These are phyloP conservation scores for Porphyrellus sp. DNA, from an alignment of 1,284 basidiomycete species.

Conservation along the genomic window DNA sequence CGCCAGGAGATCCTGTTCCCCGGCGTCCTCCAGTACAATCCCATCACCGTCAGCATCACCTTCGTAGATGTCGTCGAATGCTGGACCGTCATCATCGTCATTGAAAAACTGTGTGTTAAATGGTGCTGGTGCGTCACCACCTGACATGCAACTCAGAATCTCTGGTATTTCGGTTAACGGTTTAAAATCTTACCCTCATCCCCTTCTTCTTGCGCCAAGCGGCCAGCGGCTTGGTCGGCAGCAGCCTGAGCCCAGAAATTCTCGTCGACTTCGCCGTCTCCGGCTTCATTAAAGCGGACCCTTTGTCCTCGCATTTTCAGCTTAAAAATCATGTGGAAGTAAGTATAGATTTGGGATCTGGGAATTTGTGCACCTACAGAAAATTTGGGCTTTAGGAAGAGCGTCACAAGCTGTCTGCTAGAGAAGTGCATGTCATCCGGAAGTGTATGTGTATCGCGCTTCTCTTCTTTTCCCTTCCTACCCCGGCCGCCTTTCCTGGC, in stretches of 20 bases:
- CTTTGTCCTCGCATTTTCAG: slow-evolving; percentile 77
- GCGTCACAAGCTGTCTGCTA: slow-evolving; percentile 80
- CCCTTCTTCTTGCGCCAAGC: slow-evolving; percentile 51
- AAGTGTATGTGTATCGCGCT: slow-evolving; percentile 76
- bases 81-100: slow-evolving; percentile 83
- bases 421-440: slow-evolving; percentile 99
- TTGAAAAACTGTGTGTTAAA: slow-evolving; percentile 98
- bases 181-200: slow-evolving; percentile 54
- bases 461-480: slow-evolving; percentile 54
- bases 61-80: slow-evolving; percentile 69
- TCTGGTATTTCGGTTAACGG: not conserved
- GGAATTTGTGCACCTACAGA: slow-evolving; percentile 51
- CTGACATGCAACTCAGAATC: slow-evolving; percentile 28
- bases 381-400: slow-evolving; percentile 96
- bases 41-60: slow-evolving; percentile 54
- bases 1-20: slow-evolving; percentile 84
- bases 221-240: slow-evolving; percentile 68
- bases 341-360: slow-evolving; percentile 2
- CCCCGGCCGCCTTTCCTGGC: slow-evolving; percentile 42
- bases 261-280: slow-evolving; percentile 86
- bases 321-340: slow-evolving; percentile 39
- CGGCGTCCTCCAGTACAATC: slow-evolving; percentile 48
- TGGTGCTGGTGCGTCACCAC: slow-evolving; percentile 56
- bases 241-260: slow-evolving; percentile 95
- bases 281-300: slow-evolving; percentile 53